Conservation (phyloP, 106 monocot genomes). For the Hemerocallis citrina region DNA sequence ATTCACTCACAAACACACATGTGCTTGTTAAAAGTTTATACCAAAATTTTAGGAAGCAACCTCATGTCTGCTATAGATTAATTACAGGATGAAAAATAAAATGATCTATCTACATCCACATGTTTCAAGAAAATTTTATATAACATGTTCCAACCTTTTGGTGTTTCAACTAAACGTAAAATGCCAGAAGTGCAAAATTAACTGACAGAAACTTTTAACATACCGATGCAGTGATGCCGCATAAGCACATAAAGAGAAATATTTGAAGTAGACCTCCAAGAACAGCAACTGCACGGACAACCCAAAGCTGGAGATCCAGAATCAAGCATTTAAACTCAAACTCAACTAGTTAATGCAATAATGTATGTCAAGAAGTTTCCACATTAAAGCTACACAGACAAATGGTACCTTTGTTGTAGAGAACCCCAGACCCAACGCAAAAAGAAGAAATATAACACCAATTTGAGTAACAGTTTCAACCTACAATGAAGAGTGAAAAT, state of each 20-base stretch:
- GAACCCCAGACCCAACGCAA: constrained; percentile 91
- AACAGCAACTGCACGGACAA: constrained; percentile 97
- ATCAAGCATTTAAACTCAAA: background rate
- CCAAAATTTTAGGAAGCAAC: too few relatives aligned
- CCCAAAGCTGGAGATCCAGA: constrained; percentile 52
- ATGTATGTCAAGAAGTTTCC: background rate
- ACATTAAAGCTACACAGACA: background rate
- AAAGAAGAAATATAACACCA: constrained; percentile 93
- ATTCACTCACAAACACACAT: too few relatives aligned
- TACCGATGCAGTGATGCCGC: constrained; percentile 81
- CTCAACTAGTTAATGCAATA: too few relatives aligned
- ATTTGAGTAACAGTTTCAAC: constrained; percentile 89
- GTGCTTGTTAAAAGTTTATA: too few relatives aligned
- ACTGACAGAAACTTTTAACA: constrained; percentile 4
- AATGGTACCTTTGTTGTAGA: constrained; percentile 53
- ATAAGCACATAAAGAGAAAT: constrained; percentile 88
- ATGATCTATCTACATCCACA: too few relatives aligned
- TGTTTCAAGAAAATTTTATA: too few relatives aligned
- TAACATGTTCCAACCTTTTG: too few relatives aligned
- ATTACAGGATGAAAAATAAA: too few relatives aligned
- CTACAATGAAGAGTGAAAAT: constrained; percentile 17
- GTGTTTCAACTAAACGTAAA: background rate
- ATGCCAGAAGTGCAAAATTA: background rate
- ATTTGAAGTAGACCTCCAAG: constrained; percentile 94
- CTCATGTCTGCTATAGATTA: too few relatives aligned